A percentile compares a stretch with the other conserved stretches of the same genome.
Conservation (phyloP, 2,329 filamentous ascomycete species). For the Paraphoma sp. region DNA sequence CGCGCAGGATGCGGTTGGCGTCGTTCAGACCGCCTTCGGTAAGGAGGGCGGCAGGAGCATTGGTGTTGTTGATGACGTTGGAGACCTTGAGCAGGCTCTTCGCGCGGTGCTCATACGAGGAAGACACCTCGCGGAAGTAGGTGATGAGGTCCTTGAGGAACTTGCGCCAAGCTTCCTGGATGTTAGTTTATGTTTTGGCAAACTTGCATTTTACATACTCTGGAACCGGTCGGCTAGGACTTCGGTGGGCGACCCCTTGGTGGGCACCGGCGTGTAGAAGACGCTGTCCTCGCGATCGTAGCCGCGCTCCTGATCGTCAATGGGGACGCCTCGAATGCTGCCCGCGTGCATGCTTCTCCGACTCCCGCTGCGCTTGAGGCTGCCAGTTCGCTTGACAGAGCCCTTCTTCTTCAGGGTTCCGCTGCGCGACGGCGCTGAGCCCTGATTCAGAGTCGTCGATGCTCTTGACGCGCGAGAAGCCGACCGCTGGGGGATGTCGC, state of each 20-base stretch:
- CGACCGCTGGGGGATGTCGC: constrained; percentile 64
- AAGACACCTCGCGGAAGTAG: constrained; percentile 92
- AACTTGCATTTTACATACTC: constrained; percentile 59
- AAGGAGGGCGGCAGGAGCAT: constrained; percentile 77
- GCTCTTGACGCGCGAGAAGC: constrained; percentile 59
- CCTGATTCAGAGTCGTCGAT: constrained; percentile 37
- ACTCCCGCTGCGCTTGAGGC: constrained; percentile 80
- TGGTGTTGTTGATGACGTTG: constrained; percentile 82
- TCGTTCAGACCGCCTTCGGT: constrained; percentile 85
- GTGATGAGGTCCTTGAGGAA: constrained; percentile 91
- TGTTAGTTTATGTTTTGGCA: constrained; percentile 16
- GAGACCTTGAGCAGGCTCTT: constrained; percentile 84
- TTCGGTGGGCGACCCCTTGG: constrained; percentile 85
- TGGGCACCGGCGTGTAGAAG: constrained; percentile 90
- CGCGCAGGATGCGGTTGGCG: constrained; percentile 78
- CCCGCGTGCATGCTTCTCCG: constrained; percentile 82
- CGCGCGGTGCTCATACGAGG: constrained; percentile 82
- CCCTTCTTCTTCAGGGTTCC: constrained; percentile 90
- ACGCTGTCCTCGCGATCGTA: constrained; percentile 74
- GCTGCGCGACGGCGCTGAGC: constrained; percentile 61
- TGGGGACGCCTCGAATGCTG: constrained; percentile 80
- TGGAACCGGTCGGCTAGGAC: constrained; percentile 87
- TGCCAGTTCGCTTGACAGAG: constrained; percentile 75
- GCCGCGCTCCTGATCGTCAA: constrained; percentile 74
- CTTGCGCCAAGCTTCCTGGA: constrained; percentile 87